Base-by-base conservation (phyloP, 2,329 filamentous ascomycete genomes). In the Clonostachys solani region DNA sequence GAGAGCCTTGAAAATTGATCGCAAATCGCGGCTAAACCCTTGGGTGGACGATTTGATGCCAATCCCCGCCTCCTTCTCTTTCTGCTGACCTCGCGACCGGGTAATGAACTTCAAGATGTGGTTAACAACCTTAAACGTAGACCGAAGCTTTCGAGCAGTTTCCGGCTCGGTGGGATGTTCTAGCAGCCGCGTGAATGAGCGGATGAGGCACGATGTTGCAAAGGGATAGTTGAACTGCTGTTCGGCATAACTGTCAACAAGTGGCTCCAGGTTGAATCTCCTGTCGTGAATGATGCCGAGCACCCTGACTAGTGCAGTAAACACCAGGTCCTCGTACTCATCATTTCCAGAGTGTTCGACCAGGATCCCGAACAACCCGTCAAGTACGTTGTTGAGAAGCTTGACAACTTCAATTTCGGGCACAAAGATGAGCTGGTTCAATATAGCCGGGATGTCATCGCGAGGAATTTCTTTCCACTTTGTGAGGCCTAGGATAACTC, bases 401-500 rank as follows among this genome's bases (percentile, higher is more conserved):
- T 97, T 99, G 52, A 99, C 94, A 34, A 99, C 89, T 67, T 99
- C 95, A 47, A 97, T 96, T 63, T 99, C 94, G 0, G 94, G 89
- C 1, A 99, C 92, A 55, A 97, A 97, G 17, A 92, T 84, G 43
- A 97, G 81, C 54, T 92, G 85, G 61, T 87, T 87, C 40, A 99
- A 71, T 1, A 95, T 72, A 19, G 83, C 77, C 1, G 88, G 75
- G 2, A 97, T 75, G 35, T 92, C 83, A 29, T 84, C 83, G 42
- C 84, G 78, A 1, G 84, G 75, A 38, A 85, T 77, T 12, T 92
- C 86, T 59, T 83, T 89, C 94, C 94, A 97, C 56, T 86, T 89
- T 34, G 97, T 69, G 23, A 99, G 73, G 15, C 89, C 87, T 16
- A 96, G 72, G 12, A 99, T 80, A 15, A 87, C 82, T 47, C 92